phyloP scores from a whole-genome alignment of 345 rosid species.

The Bretschneidera sinensis region DNA sequence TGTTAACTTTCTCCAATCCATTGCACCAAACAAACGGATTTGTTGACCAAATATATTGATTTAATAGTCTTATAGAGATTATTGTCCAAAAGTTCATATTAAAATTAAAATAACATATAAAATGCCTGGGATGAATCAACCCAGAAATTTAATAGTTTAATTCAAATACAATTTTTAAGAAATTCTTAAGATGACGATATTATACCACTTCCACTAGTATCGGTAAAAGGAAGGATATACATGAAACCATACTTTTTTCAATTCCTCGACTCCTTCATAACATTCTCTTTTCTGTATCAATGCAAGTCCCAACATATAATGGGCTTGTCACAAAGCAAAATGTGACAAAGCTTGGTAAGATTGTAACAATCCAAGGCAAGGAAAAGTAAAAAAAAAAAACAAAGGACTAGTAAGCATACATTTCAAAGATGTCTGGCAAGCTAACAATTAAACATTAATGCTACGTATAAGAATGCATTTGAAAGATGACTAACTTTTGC shows the following conservation, averaged over 20 bases:
- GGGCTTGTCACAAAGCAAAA: conserved; percentile 47
- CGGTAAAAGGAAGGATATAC: background rate
- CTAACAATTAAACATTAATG: too few species aligned
- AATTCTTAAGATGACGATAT: too few species aligned
- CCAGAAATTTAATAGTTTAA: too few species aligned
- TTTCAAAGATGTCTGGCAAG: background rate
- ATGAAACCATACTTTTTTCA: conserved; percentile 54
- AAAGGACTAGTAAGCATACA: background rate
- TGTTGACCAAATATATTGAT: background rate
- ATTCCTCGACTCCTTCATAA: conserved; percentile 54
- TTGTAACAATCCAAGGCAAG: conserved; percentile 8
- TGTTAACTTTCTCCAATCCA: too few species aligned
- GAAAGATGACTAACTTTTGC: background rate
- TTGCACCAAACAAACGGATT: too few species aligned
- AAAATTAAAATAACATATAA: too few species aligned
- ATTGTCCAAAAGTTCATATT: too few species aligned
- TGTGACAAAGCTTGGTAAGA: conserved; percentile 1
- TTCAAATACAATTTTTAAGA: too few species aligned
- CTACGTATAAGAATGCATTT: too few species aligned
- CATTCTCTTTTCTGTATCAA: conserved; percentile 49
- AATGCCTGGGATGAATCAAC: too few species aligned
- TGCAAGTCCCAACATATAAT: conserved; percentile 83
- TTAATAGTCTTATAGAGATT: background rate
- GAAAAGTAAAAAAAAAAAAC: background rate
- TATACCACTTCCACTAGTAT: background rate